Percentiles rank a stretch among this genome's conserved stretches.
These are phyloP conservation scores for Hypoxylon cercidicola DNA, from an alignment of 495 filamentous ascomycete genomes.

Conservation along the genomic window DNA sequence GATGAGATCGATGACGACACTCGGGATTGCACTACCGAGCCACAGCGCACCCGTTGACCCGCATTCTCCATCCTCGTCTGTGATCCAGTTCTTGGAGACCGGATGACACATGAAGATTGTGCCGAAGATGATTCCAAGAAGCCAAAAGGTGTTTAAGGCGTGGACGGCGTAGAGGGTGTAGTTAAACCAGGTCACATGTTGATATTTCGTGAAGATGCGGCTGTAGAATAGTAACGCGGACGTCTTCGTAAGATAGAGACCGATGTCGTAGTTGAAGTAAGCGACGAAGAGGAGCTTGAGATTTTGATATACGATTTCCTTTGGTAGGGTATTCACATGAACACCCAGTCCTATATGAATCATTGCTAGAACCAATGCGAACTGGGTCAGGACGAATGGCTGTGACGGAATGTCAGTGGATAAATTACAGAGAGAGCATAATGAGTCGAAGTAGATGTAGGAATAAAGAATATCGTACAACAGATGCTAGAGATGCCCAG, in stretches of 20 bases:
- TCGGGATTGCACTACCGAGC: constrained; percentile 32
- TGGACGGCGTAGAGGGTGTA: constrained; percentile 8
- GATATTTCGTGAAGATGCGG: constrained; percentile 17
- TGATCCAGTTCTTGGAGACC: constrained; percentile 20
- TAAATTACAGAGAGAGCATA: background rate
- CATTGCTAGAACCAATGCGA: constrained; percentile 3
- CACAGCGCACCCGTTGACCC: background rate
- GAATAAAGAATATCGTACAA: constrained; percentile 1
- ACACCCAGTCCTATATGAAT: constrained; percentile 9
- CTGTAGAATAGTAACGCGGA: constrained; percentile 22
- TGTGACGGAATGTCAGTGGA: background rate
- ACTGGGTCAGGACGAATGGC: constrained; percentile 1
- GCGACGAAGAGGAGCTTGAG: constrained; percentile 4
- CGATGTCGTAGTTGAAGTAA: constrained; percentile 15
- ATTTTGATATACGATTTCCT: background rate
- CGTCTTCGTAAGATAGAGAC: constrained; percentile 12
- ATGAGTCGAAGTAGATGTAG: background rate
- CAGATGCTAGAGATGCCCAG: constrained; percentile 16
- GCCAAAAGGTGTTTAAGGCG: constrained; percentile 21
- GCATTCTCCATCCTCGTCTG: constrained; percentile 7
- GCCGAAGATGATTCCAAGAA: constrained; percentile 25
- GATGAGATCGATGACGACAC: constrained; percentile 49
- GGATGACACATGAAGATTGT: constrained; percentile 31
- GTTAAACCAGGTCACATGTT: constrained; percentile 18
- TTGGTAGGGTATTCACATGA: constrained; percentile 6